Conservation (phyloP, 306 rosid genomes). For the Oemleria cerasiformis region DNA sequence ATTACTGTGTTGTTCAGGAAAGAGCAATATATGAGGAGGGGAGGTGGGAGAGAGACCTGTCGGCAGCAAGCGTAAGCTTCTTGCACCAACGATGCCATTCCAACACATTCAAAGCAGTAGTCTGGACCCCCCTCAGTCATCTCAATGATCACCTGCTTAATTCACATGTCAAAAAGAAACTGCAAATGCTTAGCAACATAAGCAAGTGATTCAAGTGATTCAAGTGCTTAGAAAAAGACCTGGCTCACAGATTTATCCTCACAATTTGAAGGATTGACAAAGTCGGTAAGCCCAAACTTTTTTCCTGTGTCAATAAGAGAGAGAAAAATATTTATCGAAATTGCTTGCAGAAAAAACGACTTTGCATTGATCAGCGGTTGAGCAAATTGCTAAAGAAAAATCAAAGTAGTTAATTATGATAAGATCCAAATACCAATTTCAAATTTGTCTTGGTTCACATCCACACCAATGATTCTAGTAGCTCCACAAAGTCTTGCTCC, state of each 20-base stretch:
- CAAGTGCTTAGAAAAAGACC: constrained; percentile 53
- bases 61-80: constrained; percentile 82
- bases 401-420: not conserved
- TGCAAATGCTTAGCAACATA: not conserved
- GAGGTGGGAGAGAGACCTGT: constrained; percentile 37
- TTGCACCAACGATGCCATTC: constrained; percentile 61
- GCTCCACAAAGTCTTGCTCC: constrained; percentile 92
- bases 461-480: constrained; percentile 73
- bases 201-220: not conserved
- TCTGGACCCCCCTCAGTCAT: constrained; percentile 78
- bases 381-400: not conserved
- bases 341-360: not conserved
- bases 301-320: constrained; percentile 47
- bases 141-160: constrained; percentile 47
- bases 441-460: constrained; percentile 61
- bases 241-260: constrained; percentile 64
- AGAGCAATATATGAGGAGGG: not conserved
- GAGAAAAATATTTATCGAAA: not conserved
- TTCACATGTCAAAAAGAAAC: constrained; percentile 1
- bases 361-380: not conserved
- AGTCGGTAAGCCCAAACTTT: constrained; percentile 74
- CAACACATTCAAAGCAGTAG: constrained; percentile 87
- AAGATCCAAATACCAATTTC: constrained; percentile 50
- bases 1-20: no score
- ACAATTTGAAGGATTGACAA: constrained; percentile 41